Conservation (phyloP, 176 grass and related monocot genomes). For the Pontederia crassipes region DNA sequence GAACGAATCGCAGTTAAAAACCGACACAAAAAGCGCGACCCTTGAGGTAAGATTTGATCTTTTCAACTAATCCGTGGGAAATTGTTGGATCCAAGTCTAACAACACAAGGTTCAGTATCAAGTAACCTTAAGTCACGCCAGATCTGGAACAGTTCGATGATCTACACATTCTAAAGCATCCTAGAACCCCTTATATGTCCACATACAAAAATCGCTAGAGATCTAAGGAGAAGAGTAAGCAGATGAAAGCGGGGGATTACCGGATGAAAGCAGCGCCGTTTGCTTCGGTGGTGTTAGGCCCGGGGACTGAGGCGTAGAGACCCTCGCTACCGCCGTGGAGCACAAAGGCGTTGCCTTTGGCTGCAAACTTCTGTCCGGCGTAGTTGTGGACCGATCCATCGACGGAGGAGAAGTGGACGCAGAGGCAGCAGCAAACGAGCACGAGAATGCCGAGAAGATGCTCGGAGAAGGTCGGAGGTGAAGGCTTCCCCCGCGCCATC, state of each 20-base stretch:
- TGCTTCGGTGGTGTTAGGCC: slow-evolving; percentile 28
- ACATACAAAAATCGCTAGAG: neutral
- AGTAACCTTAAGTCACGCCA: no score
- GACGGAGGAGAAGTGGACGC: slow-evolving; percentile 23
- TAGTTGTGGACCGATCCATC: slow-evolving; percentile 94
- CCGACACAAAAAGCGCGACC: no score
- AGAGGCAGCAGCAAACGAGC: slow-evolving; percentile 1
- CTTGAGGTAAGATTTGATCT: no score
- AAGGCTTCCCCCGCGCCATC: no score
- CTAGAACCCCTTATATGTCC: no score
- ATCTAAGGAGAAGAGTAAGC: slow-evolving; percentile 11
- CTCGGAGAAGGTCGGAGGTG: neutral
- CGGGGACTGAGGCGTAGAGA: slow-evolving; percentile 58
- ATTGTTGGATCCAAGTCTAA: no score
- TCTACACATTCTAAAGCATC: no score
- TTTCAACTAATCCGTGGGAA: no score
- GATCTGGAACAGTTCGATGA: no score
- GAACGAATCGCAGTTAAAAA: no score
- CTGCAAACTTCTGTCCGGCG: slow-evolving; percentile 48
- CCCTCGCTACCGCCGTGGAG: slow-evolving; percentile 95
- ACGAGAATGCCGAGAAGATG: neutral
- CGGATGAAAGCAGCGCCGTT: slow-evolving; percentile 63
- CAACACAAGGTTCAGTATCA: no score
- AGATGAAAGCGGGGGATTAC: slow-evolving; percentile 26
- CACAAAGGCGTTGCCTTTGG: slow-evolving; percentile 87